Evolutionary conservation across 495 filamentous ascomycete genomes (phyloP).

Genomic region (Sporormia fimetaria): DNA sequence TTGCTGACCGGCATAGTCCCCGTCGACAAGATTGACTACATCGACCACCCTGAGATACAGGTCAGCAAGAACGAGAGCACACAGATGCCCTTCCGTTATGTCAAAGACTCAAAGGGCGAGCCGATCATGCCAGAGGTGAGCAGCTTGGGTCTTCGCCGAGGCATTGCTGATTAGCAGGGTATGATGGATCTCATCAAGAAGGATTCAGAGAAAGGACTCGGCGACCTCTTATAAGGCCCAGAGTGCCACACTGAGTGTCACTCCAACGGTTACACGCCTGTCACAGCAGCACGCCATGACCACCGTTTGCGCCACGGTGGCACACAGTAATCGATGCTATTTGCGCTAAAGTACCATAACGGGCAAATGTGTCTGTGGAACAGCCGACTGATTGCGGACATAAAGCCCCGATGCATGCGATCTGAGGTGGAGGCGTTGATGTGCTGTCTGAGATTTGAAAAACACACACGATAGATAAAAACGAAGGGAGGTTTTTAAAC

Average conservation of each 20-base stretch:
- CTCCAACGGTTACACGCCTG: too few relatives aligned
- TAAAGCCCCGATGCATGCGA: too few relatives aligned
- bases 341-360: too few relatives aligned
- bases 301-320: conserved; percentile 22
- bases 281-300: too few relatives aligned
- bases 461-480: too few relatives aligned
- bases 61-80: conserved; percentile 87
- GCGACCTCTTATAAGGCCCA: conserved; percentile 64
- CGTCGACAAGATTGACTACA: conserved; percentile 62
- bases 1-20: conserved; percentile 42
- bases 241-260: too few relatives aligned
- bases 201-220: conserved; percentile 83
- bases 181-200: conserved; percentile 91
- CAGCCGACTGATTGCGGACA: too few relatives aligned
- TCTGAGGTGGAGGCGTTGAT: too few relatives aligned
- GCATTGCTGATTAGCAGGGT: conserved; percentile 43
- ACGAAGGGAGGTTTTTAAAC: too few relatives aligned
- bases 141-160: conserved; percentile 10
- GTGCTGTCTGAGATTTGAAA: too few relatives aligned
- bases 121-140: conserved; percentile 84
- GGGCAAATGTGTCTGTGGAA: too few relatives aligned
- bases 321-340: conserved; percentile 18
- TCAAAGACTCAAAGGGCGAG: conserved; percentile 58
- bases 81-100: conserved; percentile 96
- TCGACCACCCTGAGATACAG: conserved; percentile 78